Percentiles rank a stretch among this genome's conserved stretches.
phyloP scores from a whole-genome alignment of 768 basidiomycete genomes.

The Hypsizygus marmoreus region DNA sequence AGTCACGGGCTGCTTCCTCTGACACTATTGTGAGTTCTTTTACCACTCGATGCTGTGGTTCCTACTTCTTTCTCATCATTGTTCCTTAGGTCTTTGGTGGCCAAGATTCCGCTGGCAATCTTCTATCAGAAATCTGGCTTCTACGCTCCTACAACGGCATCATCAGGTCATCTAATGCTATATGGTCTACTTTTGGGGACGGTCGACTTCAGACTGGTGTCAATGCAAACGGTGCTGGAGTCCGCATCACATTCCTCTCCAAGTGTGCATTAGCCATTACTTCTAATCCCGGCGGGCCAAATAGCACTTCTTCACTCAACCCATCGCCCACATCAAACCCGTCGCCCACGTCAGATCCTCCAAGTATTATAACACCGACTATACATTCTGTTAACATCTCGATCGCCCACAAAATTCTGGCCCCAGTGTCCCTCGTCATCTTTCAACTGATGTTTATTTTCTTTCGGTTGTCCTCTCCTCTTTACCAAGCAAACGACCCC shows the following conservation, averaged over 20 bases:
- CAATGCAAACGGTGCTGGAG: conserved; percentile 68
- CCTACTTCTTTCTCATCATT: conserved; percentile 3
- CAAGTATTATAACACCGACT: conserved; percentile 5
- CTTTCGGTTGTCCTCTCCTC: conserved; percentile 31
- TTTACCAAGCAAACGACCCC: conserved; percentile 7
- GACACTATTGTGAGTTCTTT: conserved; percentile 59
- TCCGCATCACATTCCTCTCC: conserved; percentile 57
- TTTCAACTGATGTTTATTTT: conserved; percentile 37
- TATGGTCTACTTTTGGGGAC: conserved; percentile 66
- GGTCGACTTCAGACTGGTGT: conserved; percentile 65
- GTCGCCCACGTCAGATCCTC: conserved; percentile 14
- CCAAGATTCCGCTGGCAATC: conserved; percentile 62
- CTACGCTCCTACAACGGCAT: conserved; percentile 71
- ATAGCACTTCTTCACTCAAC: no score
- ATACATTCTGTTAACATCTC: conserved; percentile 34
- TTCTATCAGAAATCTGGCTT: conserved; percentile 78
- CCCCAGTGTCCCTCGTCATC: conserved; percentile 45
- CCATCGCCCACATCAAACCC: no score
- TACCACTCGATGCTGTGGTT: background rate
- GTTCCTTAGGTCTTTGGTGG: conserved; percentile 71
- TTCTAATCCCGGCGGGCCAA: conserved; percentile 21
- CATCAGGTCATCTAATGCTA: conserved; percentile 52
- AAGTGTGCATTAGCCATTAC: conserved; percentile 52
- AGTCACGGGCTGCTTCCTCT: conserved; percentile 44
- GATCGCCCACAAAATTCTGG: conserved; percentile 44